A percentile compares a stretch with the other conserved stretches of the same genome.
phyloP scores from a whole-genome alignment of 352 stramenopile species.

The Ophiocytium majus region DNA sequence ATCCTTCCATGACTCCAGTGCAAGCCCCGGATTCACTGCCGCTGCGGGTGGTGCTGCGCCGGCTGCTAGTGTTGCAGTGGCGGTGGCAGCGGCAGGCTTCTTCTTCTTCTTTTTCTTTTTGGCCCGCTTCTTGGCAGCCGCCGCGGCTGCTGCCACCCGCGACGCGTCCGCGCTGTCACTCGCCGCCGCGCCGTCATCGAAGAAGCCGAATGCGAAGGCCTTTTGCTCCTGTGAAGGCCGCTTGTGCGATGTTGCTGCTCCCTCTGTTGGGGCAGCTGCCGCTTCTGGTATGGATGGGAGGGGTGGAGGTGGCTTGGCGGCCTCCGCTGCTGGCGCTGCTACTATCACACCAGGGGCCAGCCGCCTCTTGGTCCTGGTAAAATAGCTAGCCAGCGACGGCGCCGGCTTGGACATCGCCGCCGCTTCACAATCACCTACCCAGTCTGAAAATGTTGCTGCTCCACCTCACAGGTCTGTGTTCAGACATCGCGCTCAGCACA shows the following conservation, averaged over 20 bases:
- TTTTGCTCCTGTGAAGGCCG: neutral
- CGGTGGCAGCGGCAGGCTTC: neutral
- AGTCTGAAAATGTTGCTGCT: too few species aligned
- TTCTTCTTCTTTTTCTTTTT: conserved; percentile 9
- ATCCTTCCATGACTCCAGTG: conserved; percentile 54
- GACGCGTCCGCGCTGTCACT: neutral
- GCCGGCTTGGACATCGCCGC: neutral
- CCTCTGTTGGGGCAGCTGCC: neutral
- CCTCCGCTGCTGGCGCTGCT: too few species aligned
- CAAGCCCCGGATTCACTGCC: conserved; percentile 38
- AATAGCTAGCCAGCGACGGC: neutral
- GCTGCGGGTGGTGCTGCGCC: neutral
- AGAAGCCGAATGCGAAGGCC: neutral
- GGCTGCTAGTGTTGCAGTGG: neutral
- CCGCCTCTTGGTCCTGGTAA: neutral
- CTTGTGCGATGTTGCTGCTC: neutral
- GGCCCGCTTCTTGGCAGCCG: neutral
- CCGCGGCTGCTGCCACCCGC: neutral
- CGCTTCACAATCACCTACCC: neutral
- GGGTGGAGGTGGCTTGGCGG: too few species aligned
- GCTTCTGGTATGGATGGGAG: too few species aligned
- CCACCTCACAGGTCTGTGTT: too few species aligned
- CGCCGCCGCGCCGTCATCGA: neutral
- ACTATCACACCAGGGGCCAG: neutral
- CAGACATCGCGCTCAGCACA: too few species aligned